Evolutionary conservation across 305 asterid genomes (phyloP), one percentile per base, ranked within the genome.

Genomic region (Stenogyne calaminthoides): DNA sequence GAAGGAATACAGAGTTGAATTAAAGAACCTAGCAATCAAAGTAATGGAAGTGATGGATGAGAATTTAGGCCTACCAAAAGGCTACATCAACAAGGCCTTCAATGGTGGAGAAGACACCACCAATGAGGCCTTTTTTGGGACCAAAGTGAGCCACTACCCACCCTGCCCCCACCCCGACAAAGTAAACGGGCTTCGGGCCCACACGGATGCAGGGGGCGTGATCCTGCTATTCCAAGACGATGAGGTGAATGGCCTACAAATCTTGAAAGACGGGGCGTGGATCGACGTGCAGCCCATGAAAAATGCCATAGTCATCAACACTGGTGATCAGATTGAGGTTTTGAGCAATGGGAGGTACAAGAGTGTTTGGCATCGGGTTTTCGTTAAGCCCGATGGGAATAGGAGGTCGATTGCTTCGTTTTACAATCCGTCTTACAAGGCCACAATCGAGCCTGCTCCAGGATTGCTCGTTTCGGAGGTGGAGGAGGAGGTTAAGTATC

Each of bases 201-300:
- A 93, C 89, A 93, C 97, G 3, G 98, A 93, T 32, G 98, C 98
- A 0, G 98, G 98, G 5, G 98, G 98, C 6, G 86, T 93, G 5
- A 80, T 93, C 83, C 61, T 93, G 5, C 98, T 93, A 55, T 91
- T 83, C 85, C 98, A 93, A 58, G 96, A 93, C 27, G 98, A 91
- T 14, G 84, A 82, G 62, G 94, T 88, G 0, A 82, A 72, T 25
- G 97, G 97, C 7, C 96, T 93, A 7, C 92, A 93, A 65, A 87
- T 93, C 73, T 84, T 93, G 39, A 93, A 93, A 78, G 91, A 91
- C 5, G 87, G 91, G 15, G 73, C 56, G 47, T 93, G 98, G 98
- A 82, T 89, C 0, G 96, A 91, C 22, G 97, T 93, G 54, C 90
- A 87, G 72, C 98, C 98, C 1, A 1, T 88, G 14, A 72, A 78